Conservation (phyloP, 805 yeast species). For the Lachancea kluyveri region DNA sequence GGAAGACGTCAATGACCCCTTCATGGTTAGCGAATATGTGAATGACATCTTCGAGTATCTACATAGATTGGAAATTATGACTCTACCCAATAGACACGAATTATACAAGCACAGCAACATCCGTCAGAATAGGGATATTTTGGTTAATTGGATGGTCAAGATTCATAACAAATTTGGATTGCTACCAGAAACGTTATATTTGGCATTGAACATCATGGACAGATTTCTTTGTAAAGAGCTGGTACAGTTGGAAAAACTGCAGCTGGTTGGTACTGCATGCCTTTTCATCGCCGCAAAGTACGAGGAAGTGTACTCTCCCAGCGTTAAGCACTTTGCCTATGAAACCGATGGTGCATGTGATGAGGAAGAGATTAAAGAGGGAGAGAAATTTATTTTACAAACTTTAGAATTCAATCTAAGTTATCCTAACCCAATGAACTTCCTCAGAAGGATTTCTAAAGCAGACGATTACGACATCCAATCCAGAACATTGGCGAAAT, state of each 20-base stretch:
- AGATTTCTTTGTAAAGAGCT: slow-evolving; percentile 72
- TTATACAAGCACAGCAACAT: slow-evolving; percentile 38
- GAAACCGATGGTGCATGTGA: slow-evolving; percentile 81
- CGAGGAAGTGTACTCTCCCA: slow-evolving; percentile 88
- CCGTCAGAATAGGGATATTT: slow-evolving; percentile 54
- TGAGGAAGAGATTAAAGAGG: slow-evolving; percentile 78
- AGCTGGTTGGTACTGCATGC: slow-evolving; percentile 80
- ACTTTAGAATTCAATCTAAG: slow-evolving; percentile 70
- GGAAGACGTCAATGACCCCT: slow-evolving; percentile 72
- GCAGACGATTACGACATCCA: slow-evolving; percentile 92
- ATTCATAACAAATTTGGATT: slow-evolving; percentile 80
- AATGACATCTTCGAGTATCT: slow-evolving; percentile 78
- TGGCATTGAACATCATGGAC: slow-evolving; percentile 84
- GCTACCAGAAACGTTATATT: slow-evolving; percentile 78
- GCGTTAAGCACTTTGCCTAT: slow-evolving; percentile 77
- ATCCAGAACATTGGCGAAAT: slow-evolving; percentile 85
- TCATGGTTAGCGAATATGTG: slow-evolving; percentile 92
- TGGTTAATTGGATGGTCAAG: slow-evolving; percentile 93
- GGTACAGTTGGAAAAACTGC: slow-evolving; percentile 75
- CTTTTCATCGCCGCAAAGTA: slow-evolving; percentile 87
- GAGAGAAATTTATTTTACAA: slow-evolving; percentile 75
- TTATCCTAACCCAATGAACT: slow-evolving; percentile 91
- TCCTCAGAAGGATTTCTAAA: slow-evolving; percentile 81
- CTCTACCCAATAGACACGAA: slow-evolving; percentile 50
- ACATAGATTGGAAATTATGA: slow-evolving; percentile 62